phyloP scores from a whole-genome alignment of 73 alveolate genomes.

The Paramecium sonneborni region DNA sequence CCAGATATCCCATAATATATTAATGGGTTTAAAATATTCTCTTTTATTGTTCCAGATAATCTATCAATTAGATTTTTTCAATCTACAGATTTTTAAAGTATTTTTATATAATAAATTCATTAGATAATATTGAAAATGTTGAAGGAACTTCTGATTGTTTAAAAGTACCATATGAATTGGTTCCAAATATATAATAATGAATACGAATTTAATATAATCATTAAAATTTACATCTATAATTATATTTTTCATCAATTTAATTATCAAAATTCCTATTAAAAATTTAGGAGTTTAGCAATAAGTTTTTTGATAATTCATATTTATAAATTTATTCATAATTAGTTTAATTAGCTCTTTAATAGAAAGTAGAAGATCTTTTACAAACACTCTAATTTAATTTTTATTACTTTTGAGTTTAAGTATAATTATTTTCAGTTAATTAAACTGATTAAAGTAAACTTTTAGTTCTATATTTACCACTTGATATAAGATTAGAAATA shows the following conservation, averaged over 20 bases:
- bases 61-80: not conserved
- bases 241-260: constrained; percentile 3
- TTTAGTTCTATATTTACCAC: constrained; percentile 37
- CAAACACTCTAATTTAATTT: not conserved
- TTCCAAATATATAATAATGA: not conserved
- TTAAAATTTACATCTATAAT: not conserved
- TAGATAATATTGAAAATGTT: not conserved
- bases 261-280: not conserved
- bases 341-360: not conserved
- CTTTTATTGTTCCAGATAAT: constrained; percentile 23
- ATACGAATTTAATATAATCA: not conserved
- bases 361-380: not conserved
- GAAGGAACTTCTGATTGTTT: not conserved
- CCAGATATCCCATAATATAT: constrained; percentile 7
- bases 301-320: not conserved
- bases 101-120: not conserved
- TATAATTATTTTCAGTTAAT: not conserved
- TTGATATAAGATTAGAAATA: not conserved
- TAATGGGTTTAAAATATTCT: not conserved
- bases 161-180: constrained; percentile 14
- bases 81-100: constrained; percentile 7
- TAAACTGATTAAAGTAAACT: not conserved
- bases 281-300: not conserved
- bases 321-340: not conserved
- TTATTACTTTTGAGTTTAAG: not conserved